phyloP scores from a whole-genome alignment of 345 rosid genomes.

The Salix brachista region DNA sequence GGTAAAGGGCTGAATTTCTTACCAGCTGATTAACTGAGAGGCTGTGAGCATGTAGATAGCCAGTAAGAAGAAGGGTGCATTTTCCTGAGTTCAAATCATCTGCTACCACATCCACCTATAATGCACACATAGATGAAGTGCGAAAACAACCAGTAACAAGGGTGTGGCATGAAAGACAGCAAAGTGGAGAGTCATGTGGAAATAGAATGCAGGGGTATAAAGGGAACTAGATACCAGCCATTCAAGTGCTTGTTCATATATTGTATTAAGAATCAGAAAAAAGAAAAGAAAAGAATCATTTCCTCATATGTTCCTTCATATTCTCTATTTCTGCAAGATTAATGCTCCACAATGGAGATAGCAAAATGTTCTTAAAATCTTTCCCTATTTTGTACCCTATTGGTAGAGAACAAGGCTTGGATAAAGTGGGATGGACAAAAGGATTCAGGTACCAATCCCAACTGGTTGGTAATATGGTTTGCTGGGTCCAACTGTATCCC shows the following conservation, averaged over 20 bases:
- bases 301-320: neutral
- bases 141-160: neutral
- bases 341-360: neutral
- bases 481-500: neutral
- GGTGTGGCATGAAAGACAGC: neutral
- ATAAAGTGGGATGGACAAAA: neutral
- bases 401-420: neutral
- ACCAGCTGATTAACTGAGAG: constrained; percentile 92
- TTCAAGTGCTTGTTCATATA: neutral
- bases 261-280: neutral
- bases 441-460: neutral
- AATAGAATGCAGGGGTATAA: neutral
- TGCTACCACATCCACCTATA: constrained; percentile 48
- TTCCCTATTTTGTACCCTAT: neutral
- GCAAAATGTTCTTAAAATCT: neutral
- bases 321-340: neutral
- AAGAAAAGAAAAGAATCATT: neutral
- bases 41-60: constrained; percentile 63
- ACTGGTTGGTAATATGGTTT: neutral
- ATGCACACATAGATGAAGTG: neutral
- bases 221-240: neutral
- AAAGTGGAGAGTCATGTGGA: neutral
- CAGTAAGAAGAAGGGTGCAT: constrained; percentile 66
- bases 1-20: constrained; percentile 17
- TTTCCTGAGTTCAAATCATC: constrained; percentile 50